These are phyloP conservation scores for Microsporum audouinii DNA, from an alignment of 2,329 filamentous ascomycete species.

Conservation along the genomic window DNA sequence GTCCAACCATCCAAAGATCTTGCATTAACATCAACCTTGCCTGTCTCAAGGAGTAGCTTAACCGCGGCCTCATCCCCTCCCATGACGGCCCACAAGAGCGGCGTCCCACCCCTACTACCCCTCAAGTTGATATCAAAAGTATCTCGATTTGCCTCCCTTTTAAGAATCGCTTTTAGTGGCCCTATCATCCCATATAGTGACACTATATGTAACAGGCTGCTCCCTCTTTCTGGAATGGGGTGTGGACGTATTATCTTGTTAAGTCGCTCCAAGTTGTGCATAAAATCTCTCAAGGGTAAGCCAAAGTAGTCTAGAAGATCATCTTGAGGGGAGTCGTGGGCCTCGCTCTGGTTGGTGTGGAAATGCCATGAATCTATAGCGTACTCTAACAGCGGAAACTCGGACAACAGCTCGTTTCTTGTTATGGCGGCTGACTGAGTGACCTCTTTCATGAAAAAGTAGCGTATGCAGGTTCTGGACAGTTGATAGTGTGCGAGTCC, in stretches of 20 bases:
- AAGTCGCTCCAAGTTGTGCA: not conserved
- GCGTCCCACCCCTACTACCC: not conserved
- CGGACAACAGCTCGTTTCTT: not conserved
- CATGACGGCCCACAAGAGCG: not conserved
- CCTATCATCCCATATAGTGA: not conserved
- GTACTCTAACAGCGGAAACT: not conserved
- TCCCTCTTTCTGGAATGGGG: not conserved
- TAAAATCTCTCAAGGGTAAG: not conserved
- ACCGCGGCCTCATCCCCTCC: not conserved
- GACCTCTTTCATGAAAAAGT: not conserved
- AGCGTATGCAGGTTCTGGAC: not conserved
- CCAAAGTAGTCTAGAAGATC: not conserved
- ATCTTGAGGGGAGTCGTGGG: not conserved
- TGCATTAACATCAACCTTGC: not conserved
- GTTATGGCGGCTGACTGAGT: not conserved
- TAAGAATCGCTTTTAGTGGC: not conserved
- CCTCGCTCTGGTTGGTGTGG: not conserved
- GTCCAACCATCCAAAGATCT: not conserved
- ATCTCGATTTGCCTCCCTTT: not conserved
- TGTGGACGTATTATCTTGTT: too few relatives aligned
- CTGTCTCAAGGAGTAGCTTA: not conserved
- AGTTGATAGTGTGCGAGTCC: not conserved
- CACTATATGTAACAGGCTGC: not conserved
- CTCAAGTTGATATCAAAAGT: not conserved
- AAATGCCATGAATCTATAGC: not conserved